Evolutionary conservation across 305 asterid genomes (phyloP).

Genomic region (Solanum hybrid): DNA sequence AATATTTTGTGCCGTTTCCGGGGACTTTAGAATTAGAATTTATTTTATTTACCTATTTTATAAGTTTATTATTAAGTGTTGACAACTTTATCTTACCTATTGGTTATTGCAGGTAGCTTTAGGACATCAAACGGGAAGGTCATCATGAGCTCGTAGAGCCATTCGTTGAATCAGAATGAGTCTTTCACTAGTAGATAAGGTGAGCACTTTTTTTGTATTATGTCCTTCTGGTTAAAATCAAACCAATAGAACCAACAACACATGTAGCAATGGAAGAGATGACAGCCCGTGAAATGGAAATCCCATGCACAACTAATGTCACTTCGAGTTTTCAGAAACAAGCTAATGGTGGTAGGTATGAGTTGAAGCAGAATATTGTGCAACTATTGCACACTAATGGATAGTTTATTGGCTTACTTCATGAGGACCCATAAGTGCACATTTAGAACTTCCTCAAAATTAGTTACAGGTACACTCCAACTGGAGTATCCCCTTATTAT

Average conservation of each 20-base stretch:
- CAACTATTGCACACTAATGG: neutral
- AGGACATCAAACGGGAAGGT: neutral
- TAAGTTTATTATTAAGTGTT: neutral
- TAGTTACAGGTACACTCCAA: neutral
- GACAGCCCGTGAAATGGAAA: neutral
- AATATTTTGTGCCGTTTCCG: neutral
- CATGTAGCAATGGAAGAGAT: neutral
- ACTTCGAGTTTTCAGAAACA: neutral
- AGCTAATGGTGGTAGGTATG: neutral
- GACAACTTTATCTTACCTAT: neutral
- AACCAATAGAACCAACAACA: neutral
- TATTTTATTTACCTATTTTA: neutral
- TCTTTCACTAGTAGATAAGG: neutral
- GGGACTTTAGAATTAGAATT: neutral
- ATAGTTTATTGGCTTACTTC: neutral
- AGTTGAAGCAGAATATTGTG: neutral
- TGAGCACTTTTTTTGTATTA: neutral
- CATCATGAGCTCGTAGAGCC: neutral
- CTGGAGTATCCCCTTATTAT: neutral
- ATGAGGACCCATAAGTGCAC: neutral
- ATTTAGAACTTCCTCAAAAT: neutral
- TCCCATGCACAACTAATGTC: neutral
- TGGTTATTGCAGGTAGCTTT: neutral
- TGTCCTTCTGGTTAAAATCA: neutral
- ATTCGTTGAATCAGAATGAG: neutral